These are phyloP conservation scores for Xylaria curta DNA, from an alignment of 495 filamentous ascomycete species.

Conservation along the genomic window DNA sequence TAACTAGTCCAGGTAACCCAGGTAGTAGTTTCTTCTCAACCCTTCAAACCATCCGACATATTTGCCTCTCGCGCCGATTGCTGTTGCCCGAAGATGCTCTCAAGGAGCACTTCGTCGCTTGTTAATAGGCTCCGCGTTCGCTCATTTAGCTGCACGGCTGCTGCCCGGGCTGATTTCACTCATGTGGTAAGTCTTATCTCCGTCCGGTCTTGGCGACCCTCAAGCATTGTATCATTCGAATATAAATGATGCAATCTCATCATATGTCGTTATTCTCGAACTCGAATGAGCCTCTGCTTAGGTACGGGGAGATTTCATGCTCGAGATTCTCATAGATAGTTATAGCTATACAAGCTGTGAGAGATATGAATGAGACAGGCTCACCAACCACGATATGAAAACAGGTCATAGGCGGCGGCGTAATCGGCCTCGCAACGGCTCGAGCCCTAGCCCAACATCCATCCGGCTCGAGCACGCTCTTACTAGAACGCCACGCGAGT, in stretches of 20 bases:
- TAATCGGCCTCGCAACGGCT: conserved; percentile 90
- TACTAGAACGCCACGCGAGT: conserved; percentile 79
- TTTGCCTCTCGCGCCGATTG: not conserved
- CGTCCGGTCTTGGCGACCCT: not conserved
- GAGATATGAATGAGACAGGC: not conserved
- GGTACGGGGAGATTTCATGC: not conserved
- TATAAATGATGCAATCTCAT: not conserved
- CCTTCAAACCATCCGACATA: not conserved
- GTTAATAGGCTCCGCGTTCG: conserved; percentile 5
- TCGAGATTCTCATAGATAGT: not conserved
- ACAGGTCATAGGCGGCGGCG: conserved; percentile 87
- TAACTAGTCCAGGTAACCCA: not conserved
- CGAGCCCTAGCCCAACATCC: conserved; percentile 67
- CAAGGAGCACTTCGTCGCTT: conserved; percentile 8
- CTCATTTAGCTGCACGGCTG: conserved; percentile 40
- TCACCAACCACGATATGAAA: not conserved
- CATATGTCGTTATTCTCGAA: too few relatives aligned
- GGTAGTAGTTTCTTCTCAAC: not conserved
- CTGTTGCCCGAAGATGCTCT: conserved; percentile 18
- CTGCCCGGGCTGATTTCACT: conserved; percentile 71
- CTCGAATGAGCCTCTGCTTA: not conserved
- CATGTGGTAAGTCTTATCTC: conserved; percentile 65
- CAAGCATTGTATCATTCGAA: not conserved
- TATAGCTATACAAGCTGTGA: not conserved
- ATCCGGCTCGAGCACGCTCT: conserved; percentile 62